Base-by-base conservation (phyloP, 257 asterid genomes). In the Ligustrum vulgare region DNA sequence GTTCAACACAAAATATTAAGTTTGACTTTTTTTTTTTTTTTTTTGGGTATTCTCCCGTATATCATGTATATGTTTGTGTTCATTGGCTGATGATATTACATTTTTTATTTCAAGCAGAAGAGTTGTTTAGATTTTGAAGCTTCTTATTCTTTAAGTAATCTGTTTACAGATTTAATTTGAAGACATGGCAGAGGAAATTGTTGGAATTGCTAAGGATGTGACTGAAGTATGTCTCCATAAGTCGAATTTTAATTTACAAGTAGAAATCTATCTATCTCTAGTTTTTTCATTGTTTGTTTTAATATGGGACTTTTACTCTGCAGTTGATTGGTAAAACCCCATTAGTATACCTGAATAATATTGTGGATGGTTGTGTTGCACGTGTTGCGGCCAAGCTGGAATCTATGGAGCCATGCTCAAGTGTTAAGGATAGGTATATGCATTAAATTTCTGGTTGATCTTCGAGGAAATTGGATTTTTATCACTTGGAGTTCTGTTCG, bases 261-360 rank as follows among this genome's bases (percentile, higher is more conserved):
- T 43, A 3, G 31, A 7, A 39, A 67, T 72, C 5, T 16, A 15
- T 64, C 5, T 20, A 1, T 5, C 11, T 20, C 7, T 35, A 15
- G 20, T 35, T 4, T 45, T 33, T 35, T 54, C 15, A 6, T 20
- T 22, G 18, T 3, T 35, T 28, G 3, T 8, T 36, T 36, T 25
- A 22, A 20, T 22, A 62, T 58, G 49, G 7, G 13, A 69, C 6
- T 33, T 35, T 47, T 70, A n/a, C 35, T 49, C 22, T 72, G 65
- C 68, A 85, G 89, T 69, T 85, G 78, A 82, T 85, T 64, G 89
- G 89, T 33, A 80, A 80, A 5, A 85, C 89, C 56, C 89, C 87
- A 22, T 25, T 80, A 73, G 87, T 85, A 8, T 82, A 85, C 80
- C 80, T 85, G 83, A 82, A 85, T 84, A 85, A 80, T 56, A 64